phyloP scores from a whole-genome alignment of 495 filamentous ascomycete species.

The Cercophora scortea region DNA sequence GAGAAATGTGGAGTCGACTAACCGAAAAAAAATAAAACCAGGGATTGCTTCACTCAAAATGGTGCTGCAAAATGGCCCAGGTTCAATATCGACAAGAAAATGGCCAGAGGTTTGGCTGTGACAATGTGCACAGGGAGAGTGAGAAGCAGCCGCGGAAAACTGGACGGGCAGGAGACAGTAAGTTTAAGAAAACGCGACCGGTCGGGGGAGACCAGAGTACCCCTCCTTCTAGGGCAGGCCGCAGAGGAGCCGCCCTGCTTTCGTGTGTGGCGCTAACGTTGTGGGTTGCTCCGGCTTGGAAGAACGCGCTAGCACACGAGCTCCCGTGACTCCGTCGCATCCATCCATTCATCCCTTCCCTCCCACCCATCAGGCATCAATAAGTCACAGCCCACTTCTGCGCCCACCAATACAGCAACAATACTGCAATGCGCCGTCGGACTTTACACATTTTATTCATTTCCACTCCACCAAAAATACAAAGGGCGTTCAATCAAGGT shows the following conservation, averaged over 20 bases:
- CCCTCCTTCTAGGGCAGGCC: neutral
- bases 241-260: constrained; percentile 4
- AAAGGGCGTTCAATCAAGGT: too few species aligned
- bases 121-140: too few species aligned
- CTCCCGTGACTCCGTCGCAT: constrained; percentile 18
- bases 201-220: constrained; percentile 7
- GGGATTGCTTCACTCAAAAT: neutral
- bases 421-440: too few species aligned
- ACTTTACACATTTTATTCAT: too few species aligned
- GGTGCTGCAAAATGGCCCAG: neutral
- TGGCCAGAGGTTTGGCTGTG: too few species aligned
- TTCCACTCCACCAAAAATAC: too few species aligned
- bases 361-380: neutral
- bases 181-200: constrained; percentile 19
- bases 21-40: neutral
- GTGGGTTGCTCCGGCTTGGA: constrained; percentile 9
- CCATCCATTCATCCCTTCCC: neutral
- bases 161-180: constrained; percentile 4
- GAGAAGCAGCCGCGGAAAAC: too few species aligned
- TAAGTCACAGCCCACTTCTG: too few species aligned
- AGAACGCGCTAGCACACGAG: constrained; percentile 24
- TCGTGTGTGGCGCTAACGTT: constrained; percentile 18
- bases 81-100: too few species aligned
- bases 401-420: too few species aligned
- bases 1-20: neutral